Base-by-base conservation (phyloP, 805 yeast genomes). In the Candida vartiovaarae region DNA sequence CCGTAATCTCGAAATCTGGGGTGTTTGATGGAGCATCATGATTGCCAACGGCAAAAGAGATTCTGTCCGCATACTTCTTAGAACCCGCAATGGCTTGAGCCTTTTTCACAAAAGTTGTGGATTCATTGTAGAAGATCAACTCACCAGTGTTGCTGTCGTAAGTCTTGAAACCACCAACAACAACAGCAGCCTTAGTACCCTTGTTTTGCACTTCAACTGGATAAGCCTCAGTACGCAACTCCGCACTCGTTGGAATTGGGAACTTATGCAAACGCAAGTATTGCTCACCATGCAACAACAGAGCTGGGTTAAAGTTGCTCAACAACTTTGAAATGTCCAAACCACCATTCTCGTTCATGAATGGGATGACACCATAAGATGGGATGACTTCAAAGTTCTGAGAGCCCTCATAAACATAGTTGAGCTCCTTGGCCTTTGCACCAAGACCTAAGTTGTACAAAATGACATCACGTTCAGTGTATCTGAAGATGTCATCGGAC, bases 281-380 rank as follows among this genome's bases (percentile, higher is more conserved):
- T 64, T 91, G 97, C 68, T 91, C 99, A 47, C 98, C 99, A 63
- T 91, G 98, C 54, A 91, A 75, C 59, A 91, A 73, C 65, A 83
- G 74, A 78, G 88, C 82, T 48, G 93, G 95, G 66, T 87, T 86
- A 73, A 87, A 91, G 67, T 86, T 80, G 46, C 80, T 84, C 54
- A 91, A 80, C 36, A 82, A 63, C 46, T 72, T 69, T 48, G 74
- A 68, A 61, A 83, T 76, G 32, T 84, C 73, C 43, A 78, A 62
- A 45, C 76, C 76, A 44, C 79, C 69, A 40, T 71, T 75, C 39
- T 80, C 75, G 52, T 75, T 73, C 79, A 90, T 84, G 48, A 82
- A 81, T 33, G 96, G 91, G 55, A 91, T 79, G 41, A 88, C 95
- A 45, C 95, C 96, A 65, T 83, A 89, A 1, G 95, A 75, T 44